Evolutionary conservation across 192 early-diverging fungal genomes (phyloP), one percentile per base, ranked within the genome.

Genomic region (Lobosporangium transversale): DNA sequence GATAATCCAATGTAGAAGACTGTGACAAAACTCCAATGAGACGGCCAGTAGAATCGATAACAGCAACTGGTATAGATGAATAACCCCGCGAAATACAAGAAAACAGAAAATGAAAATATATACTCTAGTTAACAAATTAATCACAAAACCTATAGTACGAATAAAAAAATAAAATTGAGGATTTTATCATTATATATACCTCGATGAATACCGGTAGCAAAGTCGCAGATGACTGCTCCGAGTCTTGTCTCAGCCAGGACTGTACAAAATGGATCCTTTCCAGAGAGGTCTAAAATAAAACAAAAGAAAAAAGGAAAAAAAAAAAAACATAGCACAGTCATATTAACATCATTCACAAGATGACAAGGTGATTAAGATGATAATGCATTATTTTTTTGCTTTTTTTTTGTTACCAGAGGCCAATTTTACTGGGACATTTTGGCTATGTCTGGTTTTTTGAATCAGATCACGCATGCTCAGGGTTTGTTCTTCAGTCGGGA

Each of bases 241-340:
- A 95, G 70, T 0, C 88, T 88, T 31, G 94, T 89, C 58, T 93
- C 92, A 29, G 87, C 86, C 32, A 92, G 53, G n/a, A 94, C 88
- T 30, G 89, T 88, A 70, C 91, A 94, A 66, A 94, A 95, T 15
- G 94, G 93, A 58, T 95, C 93, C 51, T 88, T 86, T 7, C 88
- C 85, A n/a, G 94, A 95, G 40, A 94, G 59, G 75, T 95, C 94
- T 60, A 83, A 33, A 50, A 36, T 9, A 17, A 50, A 21, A 18
- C 2, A 50, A 33, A 7, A 49, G 20, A n/a, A 49, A 49, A 49
- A n/a, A n/a, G 21, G 5, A 49, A 15, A 6, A 6, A 49, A 14
- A 49, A 49, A 49, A n/a, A 49, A 14, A 14, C 37, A 14, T 40
- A 40, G 14, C 14, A 40, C 37, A 40, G 7, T 7, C 37, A 10